A percentile compares a stretch with the other conserved stretches of the same genome.
Conservation (phyloP, 495 filamentous ascomycete genomes). For the Parathielavia hyrcaniae region DNA sequence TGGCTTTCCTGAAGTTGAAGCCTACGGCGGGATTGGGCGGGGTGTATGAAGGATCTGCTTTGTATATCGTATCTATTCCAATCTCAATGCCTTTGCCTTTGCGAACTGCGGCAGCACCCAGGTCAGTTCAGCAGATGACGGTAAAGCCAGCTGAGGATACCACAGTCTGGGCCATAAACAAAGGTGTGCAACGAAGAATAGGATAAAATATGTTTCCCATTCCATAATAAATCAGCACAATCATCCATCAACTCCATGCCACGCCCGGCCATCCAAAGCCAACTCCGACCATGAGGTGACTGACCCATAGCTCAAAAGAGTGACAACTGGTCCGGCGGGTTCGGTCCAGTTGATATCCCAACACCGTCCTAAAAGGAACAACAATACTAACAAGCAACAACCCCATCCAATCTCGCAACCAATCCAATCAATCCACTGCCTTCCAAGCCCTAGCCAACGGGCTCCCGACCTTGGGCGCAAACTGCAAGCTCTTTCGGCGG, state of each 20-base stretch:
- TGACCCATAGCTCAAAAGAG: background rate
- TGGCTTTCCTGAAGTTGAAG: no score
- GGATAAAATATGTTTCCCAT: background rate
- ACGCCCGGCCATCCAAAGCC: slow-evolving; percentile 8
- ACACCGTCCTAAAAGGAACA: background rate
- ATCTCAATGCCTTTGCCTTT: no score
- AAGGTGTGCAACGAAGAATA: no score
- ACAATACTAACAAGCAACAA: background rate
- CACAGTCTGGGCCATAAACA: no score
- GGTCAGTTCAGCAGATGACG: no score
- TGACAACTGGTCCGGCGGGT: background rate
- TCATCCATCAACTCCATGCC: background rate
- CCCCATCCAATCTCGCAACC: background rate
- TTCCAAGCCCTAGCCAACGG: slow-evolving; percentile 49
- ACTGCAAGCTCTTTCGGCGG: slow-evolving; percentile 74
- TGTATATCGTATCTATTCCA: no score
- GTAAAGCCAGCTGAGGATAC: no score
- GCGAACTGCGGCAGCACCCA: no score
- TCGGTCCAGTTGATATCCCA: no score
- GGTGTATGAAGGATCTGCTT: no score
- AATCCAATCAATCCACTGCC: slow-evolving; percentile 9
- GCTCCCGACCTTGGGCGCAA: slow-evolving; percentile 70
- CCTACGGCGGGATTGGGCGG: no score
- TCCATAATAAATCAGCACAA: background rate
- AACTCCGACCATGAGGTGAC: background rate